These are phyloP conservation scores for Gaeumannomyces sp. DNA, from an alignment of 2,329 filamentous ascomycete species.

Conservation along the genomic window DNA sequence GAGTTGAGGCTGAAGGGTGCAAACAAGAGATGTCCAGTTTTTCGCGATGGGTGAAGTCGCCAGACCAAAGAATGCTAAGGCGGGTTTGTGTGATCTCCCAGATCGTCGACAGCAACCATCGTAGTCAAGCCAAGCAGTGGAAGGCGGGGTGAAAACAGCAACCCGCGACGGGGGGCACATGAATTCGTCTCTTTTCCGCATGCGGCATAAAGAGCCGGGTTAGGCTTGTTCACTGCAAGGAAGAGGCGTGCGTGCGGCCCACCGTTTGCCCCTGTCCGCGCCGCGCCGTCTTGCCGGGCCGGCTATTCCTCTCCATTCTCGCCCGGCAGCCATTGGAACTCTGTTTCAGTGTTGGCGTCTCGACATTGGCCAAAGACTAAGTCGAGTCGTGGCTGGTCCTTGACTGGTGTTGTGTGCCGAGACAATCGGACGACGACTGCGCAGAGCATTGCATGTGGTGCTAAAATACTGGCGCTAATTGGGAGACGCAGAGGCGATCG, in stretches of 20 bases:
- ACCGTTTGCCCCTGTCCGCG: background rate
- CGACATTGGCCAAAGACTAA: background rate
- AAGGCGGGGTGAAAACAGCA: background rate
- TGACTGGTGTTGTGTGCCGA: background rate
- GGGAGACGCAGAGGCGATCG: too few relatives aligned
- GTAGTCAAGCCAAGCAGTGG: background rate
- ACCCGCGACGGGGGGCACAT: too few relatives aligned
- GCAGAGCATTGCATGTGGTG: background rate
- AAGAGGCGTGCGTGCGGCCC: too few relatives aligned
- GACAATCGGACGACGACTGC: background rate
- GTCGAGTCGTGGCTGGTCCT: background rate
- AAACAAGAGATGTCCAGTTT: background rate
- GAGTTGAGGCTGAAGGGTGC: background rate
- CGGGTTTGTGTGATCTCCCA: background rate
- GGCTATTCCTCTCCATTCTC: background rate
- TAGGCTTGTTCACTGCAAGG: too few relatives aligned
- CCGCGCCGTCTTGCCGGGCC: too few relatives aligned
- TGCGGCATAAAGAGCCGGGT: background rate
- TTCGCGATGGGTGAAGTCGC: background rate
- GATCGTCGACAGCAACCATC: background rate
- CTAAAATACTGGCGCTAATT: too few relatives aligned
- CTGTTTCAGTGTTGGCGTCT: background rate
- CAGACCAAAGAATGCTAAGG: background rate
- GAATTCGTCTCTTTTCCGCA: background rate
- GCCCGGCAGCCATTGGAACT: background rate